Evolutionary conservation across 1,284 basidiomycete species (phyloP).

Genomic region (Rhizoctonia solani): DNA sequence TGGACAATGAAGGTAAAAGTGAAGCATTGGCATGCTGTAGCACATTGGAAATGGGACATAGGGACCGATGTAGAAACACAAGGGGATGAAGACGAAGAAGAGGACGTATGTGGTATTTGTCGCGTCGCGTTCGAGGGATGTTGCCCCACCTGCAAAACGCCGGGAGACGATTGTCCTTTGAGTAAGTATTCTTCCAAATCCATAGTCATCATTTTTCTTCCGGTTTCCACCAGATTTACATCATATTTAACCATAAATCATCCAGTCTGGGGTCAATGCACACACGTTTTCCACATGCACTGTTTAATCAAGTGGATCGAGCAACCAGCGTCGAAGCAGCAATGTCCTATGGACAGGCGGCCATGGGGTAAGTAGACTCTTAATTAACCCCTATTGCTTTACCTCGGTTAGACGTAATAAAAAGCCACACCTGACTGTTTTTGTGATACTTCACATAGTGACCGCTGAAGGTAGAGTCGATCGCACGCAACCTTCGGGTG

Average conservation of each 20-base stretch:
- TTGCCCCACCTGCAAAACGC: conserved; percentile 91
- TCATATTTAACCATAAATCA: background rate
- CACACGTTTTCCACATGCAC: conserved; percentile 94
- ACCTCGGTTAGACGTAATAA: too few relatives aligned
- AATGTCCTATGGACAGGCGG: conserved; percentile 92
- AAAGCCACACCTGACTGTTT: background rate
- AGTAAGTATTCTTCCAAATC: conserved; percentile 61
- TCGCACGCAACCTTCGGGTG: background rate
- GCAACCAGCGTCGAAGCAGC: conserved; percentile 82
- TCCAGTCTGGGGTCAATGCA: conserved; percentile 93
- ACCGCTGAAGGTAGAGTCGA: conserved; percentile 22
- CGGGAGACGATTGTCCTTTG: conserved; percentile 94
- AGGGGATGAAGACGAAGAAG: conserved; percentile 60
- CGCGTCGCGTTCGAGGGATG: conserved; percentile 88
- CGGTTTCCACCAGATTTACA: background rate
- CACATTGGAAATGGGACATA: conserved; percentile 85
- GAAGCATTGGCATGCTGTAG: conserved; percentile 83
- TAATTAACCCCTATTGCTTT: too few relatives aligned
- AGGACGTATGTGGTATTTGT: conserved; percentile 94
- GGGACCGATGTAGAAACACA: conserved; percentile 50
- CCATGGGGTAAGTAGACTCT: conserved; percentile 76
- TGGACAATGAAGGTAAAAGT: conserved; percentile 72
- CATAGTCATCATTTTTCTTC: background rate
- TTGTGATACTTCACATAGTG: background rate
- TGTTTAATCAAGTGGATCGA: conserved; percentile 94